Percentiles rank a stretch among this genome's conserved stretches.
Conservation (phyloP, 1,284 basidiomycete species). For the Hemileia vastatrix region DNA sequence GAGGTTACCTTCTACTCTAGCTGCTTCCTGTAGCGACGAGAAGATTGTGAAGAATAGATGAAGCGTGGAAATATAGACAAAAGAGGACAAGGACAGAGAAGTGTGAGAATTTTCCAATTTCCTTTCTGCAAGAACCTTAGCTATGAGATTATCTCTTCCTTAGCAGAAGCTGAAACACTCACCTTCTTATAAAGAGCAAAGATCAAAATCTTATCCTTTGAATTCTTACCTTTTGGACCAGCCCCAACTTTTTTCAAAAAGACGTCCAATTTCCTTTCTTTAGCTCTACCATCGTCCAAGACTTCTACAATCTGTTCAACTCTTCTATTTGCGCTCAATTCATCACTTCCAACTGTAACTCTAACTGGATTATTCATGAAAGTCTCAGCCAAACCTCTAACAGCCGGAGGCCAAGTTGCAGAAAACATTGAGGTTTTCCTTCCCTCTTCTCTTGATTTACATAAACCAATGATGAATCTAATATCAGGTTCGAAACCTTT, state of each 20-base stretch:
- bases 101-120: not conserved
- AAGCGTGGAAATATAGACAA: not conserved
- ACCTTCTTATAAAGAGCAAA: constrained; percentile 97
- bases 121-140: not conserved
- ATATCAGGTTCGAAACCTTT: constrained; percentile 99
- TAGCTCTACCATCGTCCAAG: constrained; percentile 72
- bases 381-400: constrained; percentile 73
- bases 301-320: constrained; percentile 74
- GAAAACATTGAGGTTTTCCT: constrained; percentile 56
- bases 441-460: constrained; percentile 53
- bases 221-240: constrained; percentile 52
- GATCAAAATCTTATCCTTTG: constrained; percentile 65
- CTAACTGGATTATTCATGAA: constrained; percentile 78
- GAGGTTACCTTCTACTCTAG: constrained; percentile 73
- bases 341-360: constrained; percentile 90
- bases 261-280: constrained; percentile 57
- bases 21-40: constrained; percentile 61
- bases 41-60: not conserved
- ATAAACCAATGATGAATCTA: constrained; percentile 69
- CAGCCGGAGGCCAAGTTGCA: constrained; percentile 94
- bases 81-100: not conserved
- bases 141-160: not conserved
- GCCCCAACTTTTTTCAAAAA: constrained; percentile 40
- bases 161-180: not conserved
- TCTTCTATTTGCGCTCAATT: constrained; percentile 83